These are phyloP conservation scores for Santalum album DNA, from an alignment of 164 flowering plant species.

Conservation along the genomic window DNA sequence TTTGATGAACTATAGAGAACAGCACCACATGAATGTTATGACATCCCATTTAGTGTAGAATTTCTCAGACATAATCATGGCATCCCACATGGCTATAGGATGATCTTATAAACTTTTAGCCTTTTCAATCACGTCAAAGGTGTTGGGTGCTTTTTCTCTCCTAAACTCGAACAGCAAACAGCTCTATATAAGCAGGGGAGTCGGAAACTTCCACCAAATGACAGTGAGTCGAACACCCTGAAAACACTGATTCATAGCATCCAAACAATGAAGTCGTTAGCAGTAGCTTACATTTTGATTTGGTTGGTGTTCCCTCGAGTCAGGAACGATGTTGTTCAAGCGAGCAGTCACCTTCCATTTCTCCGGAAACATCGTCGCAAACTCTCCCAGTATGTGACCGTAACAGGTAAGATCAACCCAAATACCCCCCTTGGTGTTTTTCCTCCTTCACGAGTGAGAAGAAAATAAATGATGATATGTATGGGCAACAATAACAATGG, in stretches of 20 bases:
- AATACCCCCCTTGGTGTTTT: background rate
- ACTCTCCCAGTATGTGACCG: constrained; percentile 17
- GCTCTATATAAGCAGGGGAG: constrained; percentile 2
- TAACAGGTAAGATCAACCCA: constrained; percentile 21
- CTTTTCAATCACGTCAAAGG: background rate
- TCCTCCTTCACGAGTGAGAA: background rate
- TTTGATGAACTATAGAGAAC: background rate
- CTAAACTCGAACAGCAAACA: background rate
- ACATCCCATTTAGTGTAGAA: background rate
- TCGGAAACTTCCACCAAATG: background rate
- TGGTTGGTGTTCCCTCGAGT: constrained; percentile 8
- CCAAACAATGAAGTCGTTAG: constrained; percentile 12
- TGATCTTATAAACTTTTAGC: background rate
- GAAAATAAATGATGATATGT: background rate
- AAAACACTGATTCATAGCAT: background rate
- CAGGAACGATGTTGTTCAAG: constrained; percentile 13
- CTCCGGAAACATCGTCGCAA: constrained; percentile 9
- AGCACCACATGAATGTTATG: constrained; percentile 2
- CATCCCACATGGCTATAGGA: background rate
- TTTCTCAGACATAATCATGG: background rate
- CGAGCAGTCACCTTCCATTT: constrained; percentile 15
- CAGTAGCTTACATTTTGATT: constrained; percentile 10
- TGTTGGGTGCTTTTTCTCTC: constrained; percentile 10
- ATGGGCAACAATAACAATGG: too few relatives aligned
- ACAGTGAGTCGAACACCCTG: background rate